Evolutionary conservation across 768 basidiomycete species (phyloP).

Genomic region (Leccinum sublutescens): DNA sequence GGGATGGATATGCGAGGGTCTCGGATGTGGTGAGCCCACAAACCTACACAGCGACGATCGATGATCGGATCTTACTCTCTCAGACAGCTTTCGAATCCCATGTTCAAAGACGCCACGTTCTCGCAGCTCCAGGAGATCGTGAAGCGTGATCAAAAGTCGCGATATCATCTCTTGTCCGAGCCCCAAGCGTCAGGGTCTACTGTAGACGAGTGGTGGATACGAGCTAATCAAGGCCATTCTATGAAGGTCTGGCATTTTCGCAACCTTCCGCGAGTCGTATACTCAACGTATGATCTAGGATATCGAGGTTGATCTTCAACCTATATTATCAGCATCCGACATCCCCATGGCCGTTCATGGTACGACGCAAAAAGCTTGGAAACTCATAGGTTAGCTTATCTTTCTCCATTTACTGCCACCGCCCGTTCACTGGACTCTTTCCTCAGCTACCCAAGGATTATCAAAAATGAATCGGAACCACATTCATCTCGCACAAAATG

Average conservation of each 20-base stretch:
- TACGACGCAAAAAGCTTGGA: conserved; percentile 69
- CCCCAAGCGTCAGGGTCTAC: conserved; percentile 33
- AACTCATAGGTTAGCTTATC: conserved; percentile 53
- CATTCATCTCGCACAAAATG: conserved; percentile 86
- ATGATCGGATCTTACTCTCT: conserved; percentile 3
- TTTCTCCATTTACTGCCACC: not conserved
- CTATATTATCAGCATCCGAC: conserved; percentile 54
- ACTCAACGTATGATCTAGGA: conserved; percentile 39
- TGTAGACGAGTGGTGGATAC: conserved; percentile 72
- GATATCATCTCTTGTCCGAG: conserved; percentile 61
- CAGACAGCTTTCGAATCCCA: conserved; percentile 65
- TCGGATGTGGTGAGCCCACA: conserved; percentile 72
- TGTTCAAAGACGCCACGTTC: conserved; percentile 60
- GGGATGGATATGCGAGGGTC: conserved; percentile 85
- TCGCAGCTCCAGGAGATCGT: conserved; percentile 61
- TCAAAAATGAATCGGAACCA: conserved; percentile 89
- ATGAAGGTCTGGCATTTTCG: conserved; percentile 52
- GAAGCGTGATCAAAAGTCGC: conserved; percentile 59
- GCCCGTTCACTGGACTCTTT: not conserved
- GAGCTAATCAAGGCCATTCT: conserved; percentile 90
- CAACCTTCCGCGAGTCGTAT: not conserved
- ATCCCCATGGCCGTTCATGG: conserved; percentile 86
- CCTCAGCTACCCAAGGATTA: conserved; percentile 63
- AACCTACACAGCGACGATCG: not conserved
- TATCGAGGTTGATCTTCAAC: conserved; percentile 64